Conservation (phyloP, 345 rosid species). For the Aurinia saxatilis region DNA sequence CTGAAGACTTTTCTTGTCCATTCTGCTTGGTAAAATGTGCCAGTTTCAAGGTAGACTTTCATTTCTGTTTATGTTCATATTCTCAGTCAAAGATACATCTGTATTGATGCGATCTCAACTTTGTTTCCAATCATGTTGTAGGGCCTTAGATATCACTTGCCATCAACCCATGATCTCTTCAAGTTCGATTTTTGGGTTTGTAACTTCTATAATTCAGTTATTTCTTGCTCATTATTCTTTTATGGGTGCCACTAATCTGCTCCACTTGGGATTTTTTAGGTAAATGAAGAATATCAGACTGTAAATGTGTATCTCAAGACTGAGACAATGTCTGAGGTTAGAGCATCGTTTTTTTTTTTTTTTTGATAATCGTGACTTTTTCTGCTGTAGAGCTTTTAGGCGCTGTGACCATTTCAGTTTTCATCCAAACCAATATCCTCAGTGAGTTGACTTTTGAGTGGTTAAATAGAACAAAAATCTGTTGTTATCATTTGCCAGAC, state of each 20-base stretch:
- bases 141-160: slow-evolving; percentile 89
- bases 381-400: slow-evolving; percentile 9
- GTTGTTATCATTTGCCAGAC: slow-evolving; percentile 3
- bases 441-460: neutral
- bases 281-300: slow-evolving; percentile 85
- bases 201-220: slow-evolving; percentile 48
- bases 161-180: slow-evolving; percentile 87
- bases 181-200: slow-evolving; percentile 99
- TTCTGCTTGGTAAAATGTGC: slow-evolving; percentile 94
- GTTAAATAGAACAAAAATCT: slow-evolving; percentile 2
- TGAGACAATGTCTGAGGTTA: slow-evolving; percentile 74
- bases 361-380: neutral
- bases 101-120: slow-evolving; percentile 10
- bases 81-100: slow-evolving; percentile 19
- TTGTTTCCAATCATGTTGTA: slow-evolving; percentile 21
- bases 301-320: slow-evolving; percentile 81
- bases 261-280: slow-evolving; percentile 37
- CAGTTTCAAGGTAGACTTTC: slow-evolving; percentile 72
- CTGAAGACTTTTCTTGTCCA: slow-evolving; percentile 98
- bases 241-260: slow-evolving; percentile 24
- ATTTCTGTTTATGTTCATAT: slow-evolving; percentile 9
- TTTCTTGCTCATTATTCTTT: slow-evolving; percentile 10
- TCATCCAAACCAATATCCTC: neutral
- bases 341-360: slow-evolving; percentile 23
- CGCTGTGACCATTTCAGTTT: neutral